Percentiles rank a stretch among this genome's conserved stretches.
These are phyloP conservation scores for Collybia nuda DNA, from an alignment of 768 basidiomycete species.

Conservation along the genomic window DNA sequence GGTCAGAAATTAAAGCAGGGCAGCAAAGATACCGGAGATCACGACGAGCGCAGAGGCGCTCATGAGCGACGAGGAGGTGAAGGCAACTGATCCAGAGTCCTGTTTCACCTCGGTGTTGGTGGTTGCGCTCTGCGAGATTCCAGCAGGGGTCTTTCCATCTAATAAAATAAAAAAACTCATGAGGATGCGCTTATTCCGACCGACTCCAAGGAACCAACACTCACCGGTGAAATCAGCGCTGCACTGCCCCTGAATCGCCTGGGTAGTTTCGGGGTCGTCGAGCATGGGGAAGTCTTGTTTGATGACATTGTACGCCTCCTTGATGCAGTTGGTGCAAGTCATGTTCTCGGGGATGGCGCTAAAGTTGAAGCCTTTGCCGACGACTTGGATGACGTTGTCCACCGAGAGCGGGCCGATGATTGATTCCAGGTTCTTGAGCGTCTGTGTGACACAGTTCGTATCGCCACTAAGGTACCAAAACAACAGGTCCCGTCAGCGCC, in stretches of 20 bases:
- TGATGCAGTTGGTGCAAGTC: constrained; percentile 53
- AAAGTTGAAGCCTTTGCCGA: constrained; percentile 9
- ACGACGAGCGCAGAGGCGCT: not conserved
- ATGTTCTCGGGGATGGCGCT: constrained; percentile 31
- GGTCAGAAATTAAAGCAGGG: not conserved
- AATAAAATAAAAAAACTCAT: not conserved
- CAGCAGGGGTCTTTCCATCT: constrained; percentile 39
- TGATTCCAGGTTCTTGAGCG: constrained; percentile 50
- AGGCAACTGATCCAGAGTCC: not conserved
- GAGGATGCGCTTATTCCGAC: too few relatives aligned
- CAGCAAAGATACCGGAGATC: not conserved
- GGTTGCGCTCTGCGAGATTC: constrained; percentile 33
- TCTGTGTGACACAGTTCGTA: constrained; percentile 55
- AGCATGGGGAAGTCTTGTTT: constrained; percentile 33
- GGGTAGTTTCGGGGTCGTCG: constrained; percentile 20
- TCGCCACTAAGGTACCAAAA: constrained; percentile 23
- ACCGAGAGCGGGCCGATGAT: constrained; percentile 35
- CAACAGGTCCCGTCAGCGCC: not conserved
- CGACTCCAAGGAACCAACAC: constrained; percentile 10
- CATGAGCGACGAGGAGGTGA: not conserved
- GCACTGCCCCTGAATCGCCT: constrained; percentile 35
- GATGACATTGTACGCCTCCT: constrained; percentile 48
- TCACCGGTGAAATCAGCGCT: constrained; percentile 54
- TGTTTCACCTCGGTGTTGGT: constrained; percentile 10
- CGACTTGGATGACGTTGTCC: constrained; percentile 23